Evolutionary conservation across 345 rosid species (phyloP).

Genomic region (Citrus inodora): DNA sequence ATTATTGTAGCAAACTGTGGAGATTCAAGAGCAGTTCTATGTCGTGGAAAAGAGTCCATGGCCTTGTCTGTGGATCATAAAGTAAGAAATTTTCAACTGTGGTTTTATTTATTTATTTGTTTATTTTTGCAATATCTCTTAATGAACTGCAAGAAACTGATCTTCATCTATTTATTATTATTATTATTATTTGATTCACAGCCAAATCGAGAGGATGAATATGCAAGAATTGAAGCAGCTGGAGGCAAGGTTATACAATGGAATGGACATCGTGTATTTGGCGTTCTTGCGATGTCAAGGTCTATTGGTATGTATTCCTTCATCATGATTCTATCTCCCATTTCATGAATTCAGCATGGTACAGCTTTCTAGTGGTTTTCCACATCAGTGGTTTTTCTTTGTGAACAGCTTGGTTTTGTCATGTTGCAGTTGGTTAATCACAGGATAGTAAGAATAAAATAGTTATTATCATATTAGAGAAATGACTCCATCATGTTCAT

Average conservation of each 20-base stretch:
- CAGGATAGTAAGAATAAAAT: neutral
- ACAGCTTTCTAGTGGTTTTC: neutral
- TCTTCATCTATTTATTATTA: neutral
- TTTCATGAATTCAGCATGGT: neutral
- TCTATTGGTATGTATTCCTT: constrained; percentile 64
- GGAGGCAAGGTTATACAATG: constrained; percentile 98
- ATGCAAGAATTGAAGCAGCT: constrained; percentile 90
- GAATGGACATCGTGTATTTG: constrained; percentile 97
- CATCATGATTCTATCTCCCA: neutral
- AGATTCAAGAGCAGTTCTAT: constrained; percentile 94
- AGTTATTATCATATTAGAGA: neutral
- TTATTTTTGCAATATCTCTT: neutral
- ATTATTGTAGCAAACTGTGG: constrained; percentile 90
- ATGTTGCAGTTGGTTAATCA: neutral
- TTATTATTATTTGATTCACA: neutral
- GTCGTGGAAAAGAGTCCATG: constrained; percentile 87
- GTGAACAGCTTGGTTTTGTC: neutral
- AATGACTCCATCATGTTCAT: neutral
- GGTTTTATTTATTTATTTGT: neutral
- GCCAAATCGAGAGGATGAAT: constrained; percentile 98
- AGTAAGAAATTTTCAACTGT: constrained; percentile 36
- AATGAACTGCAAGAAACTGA: neutral
- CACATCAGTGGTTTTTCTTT: neutral
- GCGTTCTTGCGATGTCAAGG: constrained; percentile 98
- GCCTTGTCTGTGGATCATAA: constrained; percentile 94